Percentiles rank a stretch among this genome's conserved stretches.
Conservation (phyloP, 2,329 filamentous ascomycete genomes). For the Claviceps capensis region DNA sequence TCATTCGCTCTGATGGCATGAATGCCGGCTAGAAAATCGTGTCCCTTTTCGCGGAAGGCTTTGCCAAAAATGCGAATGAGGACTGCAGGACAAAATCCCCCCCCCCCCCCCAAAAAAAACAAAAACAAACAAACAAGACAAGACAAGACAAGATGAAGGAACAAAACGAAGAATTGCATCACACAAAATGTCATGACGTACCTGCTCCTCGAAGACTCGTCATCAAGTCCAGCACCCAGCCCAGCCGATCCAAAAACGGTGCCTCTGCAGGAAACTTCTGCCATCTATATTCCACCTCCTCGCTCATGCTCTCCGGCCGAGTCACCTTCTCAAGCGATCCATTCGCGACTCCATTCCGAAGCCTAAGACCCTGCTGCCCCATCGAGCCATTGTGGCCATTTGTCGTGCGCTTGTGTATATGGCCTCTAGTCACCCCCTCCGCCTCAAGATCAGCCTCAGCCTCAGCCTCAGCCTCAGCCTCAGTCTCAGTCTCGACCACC, state of each 20-base stretch:
- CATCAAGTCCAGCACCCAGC: conserved; percentile 43
- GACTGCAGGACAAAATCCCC: too few relatives aligned
- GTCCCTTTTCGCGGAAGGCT: too few relatives aligned
- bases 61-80: too few relatives aligned
- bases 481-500: not conserved
- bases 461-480: not conserved
- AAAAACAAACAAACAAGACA: too few relatives aligned
- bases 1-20: too few relatives aligned
- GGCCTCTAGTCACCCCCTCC: too few relatives aligned
- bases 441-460: too few relatives aligned
- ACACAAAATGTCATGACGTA: conserved; percentile 14
- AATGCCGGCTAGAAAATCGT: too few relatives aligned
- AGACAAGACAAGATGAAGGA: not conserved
- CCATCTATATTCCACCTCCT: conserved; percentile 42
- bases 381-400: not conserved
- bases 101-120: not conserved
- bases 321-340: not conserved
- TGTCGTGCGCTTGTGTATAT: not conserved
- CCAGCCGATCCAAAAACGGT: conserved; percentile 33
- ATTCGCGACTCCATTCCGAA: conserved; percentile 7
- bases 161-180: not conserved
- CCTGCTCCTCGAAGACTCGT: conserved; percentile 41
- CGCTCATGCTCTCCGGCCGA: not conserved
- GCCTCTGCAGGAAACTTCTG: conserved; percentile 40
- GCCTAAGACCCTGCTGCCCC: conserved; percentile 8